Conservation (phyloP, 768 basidiomycete species). For the Auricularia heimuer region DNA sequence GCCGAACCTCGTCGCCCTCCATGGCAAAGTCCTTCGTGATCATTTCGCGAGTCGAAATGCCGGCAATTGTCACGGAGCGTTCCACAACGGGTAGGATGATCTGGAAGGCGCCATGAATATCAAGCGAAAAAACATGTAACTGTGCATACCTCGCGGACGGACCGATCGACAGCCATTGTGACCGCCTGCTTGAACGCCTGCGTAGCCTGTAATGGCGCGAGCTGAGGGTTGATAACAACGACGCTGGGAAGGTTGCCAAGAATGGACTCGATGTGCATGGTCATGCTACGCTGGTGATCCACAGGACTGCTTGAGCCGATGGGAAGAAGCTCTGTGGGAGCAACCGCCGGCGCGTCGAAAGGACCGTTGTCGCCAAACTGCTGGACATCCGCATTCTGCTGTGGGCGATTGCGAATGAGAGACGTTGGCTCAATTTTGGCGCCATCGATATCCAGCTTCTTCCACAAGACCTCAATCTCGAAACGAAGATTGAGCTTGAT, state of each 20-base stretch:
- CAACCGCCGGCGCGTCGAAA: constrained; percentile 42
- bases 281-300: constrained; percentile 58
- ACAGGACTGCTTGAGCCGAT: constrained; percentile 30
- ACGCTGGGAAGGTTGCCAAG: constrained; percentile 58
- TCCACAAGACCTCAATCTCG: constrained; percentile 96
- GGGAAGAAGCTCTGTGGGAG: constrained; percentile 5
- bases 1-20: constrained; percentile 80
- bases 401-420: constrained; percentile 68
- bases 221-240: constrained; percentile 69
- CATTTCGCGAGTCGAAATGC: constrained; percentile 92
- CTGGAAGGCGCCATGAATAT: constrained; percentile 24
- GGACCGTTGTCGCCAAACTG: constrained; percentile 17
- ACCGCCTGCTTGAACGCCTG: constrained; percentile 84
- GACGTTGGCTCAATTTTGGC: constrained; percentile 76
- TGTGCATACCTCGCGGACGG: constrained; percentile 73
- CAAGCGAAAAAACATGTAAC: too few species aligned
- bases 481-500: constrained; percentile 95
- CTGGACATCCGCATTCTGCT: constrained; percentile 42
- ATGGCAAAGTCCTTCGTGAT: constrained; percentile 94
- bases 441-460: constrained; percentile 78
- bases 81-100: constrained; percentile 97
- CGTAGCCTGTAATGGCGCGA: constrained; percentile 65
- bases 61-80: constrained; percentile 94
- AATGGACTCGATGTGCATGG: constrained; percentile 74
- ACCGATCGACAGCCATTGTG: constrained; percentile 82